Percentiles rank a stretch among this genome's conserved stretches.
Conservation (phyloP, 1,284 basidiomycete species). For the Leccinum pseudoinsigne region DNA sequence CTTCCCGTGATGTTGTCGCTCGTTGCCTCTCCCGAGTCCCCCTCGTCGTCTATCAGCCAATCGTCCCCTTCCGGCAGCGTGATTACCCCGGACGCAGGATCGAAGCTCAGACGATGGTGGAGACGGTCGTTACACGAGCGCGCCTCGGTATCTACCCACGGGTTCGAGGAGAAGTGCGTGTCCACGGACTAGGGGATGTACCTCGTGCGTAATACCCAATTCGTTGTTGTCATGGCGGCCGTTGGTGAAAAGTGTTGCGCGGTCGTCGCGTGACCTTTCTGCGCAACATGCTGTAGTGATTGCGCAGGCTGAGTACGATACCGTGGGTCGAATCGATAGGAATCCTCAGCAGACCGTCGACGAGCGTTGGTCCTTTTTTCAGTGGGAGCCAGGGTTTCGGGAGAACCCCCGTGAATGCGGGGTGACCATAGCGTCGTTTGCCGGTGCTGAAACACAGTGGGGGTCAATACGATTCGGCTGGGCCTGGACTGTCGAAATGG, state of each 20-base stretch:
- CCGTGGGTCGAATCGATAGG: conserved; percentile 51
- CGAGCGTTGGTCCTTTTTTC: conserved; percentile 74
- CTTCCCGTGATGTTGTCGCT: conserved; percentile 27
- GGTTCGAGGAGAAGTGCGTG: conserved; percentile 38
- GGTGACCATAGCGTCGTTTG: conserved; percentile 87
- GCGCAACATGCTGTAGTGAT: conserved; percentile 56
- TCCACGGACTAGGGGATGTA: conserved; percentile 16
- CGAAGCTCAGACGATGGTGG: conserved; percentile 70
- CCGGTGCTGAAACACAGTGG: conserved; percentile 57
- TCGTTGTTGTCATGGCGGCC: conserved; percentile 13
- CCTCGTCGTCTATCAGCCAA: conserved; percentile 56
- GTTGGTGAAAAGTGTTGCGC: conserved; percentile 15
- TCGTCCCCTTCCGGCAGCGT: conserved; percentile 77
- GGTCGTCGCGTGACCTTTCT: conserved; percentile 30
- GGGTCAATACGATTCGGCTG: background rate
- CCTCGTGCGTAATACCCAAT: conserved; percentile 8
- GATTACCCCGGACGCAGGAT: conserved; percentile 80
- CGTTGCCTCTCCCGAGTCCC: conserved; percentile 23
- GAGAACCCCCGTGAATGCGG: conserved; percentile 86
- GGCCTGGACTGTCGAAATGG: background rate
- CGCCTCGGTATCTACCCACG: conserved; percentile 50
- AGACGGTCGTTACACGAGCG: conserved; percentile 30
- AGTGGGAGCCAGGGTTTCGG: conserved; percentile 91
- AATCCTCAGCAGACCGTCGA: conserved; percentile 35
- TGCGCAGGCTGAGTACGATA: conserved; percentile 73